These are phyloP conservation scores for Daldinia eschscholtzii DNA, from an alignment of 2,329 filamentous ascomycete species.

Conservation along the genomic window DNA sequence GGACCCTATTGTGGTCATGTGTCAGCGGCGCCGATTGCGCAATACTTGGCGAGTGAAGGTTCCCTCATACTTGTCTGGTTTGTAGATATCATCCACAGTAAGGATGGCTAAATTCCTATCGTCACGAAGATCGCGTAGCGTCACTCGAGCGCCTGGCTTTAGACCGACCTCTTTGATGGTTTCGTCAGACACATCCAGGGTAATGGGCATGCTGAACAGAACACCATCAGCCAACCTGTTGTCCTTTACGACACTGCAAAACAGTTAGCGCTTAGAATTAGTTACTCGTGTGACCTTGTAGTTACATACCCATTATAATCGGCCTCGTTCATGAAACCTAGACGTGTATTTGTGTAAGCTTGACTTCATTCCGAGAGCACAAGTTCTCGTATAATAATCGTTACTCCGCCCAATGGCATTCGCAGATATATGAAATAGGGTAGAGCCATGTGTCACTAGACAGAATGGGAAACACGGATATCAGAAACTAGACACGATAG, in stretches of 20 bases:
- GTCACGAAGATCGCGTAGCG: conserved; percentile 94
- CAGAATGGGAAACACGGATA: conserved; percentile 18
- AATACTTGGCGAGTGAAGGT: conserved; percentile 48
- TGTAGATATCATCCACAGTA: conserved; percentile 95
- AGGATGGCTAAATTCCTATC: conserved; percentile 96
- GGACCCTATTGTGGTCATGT: conserved; percentile 66
- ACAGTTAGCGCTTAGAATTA: conserved; percentile 18
- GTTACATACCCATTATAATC: conserved; percentile 86
- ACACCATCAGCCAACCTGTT: conserved; percentile 88
- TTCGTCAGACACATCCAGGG: conserved; percentile 83
- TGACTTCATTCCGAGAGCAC: conserved; percentile 21
- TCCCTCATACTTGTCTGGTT: conserved; percentile 85
- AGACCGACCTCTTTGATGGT: conserved; percentile 80
- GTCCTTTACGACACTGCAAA: conserved; percentile 82
- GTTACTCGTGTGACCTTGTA: not conserved
- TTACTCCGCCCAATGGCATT: not conserved
- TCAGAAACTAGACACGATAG: conserved; percentile 13
- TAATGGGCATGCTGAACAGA: conserved; percentile 97
- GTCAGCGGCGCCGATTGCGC: conserved; percentile 67
- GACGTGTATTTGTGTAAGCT: conserved; percentile 48
- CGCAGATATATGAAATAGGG: conserved; percentile 1
- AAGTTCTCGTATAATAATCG: not conserved
- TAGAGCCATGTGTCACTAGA: conserved; percentile 22
- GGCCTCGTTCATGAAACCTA: conserved; percentile 96
- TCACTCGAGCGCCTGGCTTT: conserved; percentile 84